Evolutionary conservation across 805 yeast genomes (phyloP).

Genomic region (Candida yuanshanica): DNA sequence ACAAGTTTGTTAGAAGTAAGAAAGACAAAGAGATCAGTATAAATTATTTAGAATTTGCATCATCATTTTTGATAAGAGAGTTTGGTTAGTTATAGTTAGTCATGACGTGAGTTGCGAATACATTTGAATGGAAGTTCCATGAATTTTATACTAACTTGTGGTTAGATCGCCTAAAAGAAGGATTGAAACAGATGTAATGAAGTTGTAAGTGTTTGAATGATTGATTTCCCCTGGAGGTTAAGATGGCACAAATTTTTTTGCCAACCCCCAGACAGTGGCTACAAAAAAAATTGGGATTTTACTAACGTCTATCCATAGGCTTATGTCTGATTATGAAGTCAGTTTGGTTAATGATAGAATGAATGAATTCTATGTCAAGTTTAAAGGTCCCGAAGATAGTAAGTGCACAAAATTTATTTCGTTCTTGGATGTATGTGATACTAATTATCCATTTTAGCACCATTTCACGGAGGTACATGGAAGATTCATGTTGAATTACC

Average conservation of each 20-base stretch:
- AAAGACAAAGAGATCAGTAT: neutral
- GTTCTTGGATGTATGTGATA: neutral
- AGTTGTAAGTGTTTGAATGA: conserved; percentile 53
- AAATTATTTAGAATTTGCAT: no score
- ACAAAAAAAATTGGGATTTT: no score
- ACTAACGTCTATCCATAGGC: conserved; percentile 27
- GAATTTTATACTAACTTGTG: neutral
- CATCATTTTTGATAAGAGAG: no score
- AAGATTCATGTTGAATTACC: conserved; percentile 89
- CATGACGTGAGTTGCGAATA: neutral
- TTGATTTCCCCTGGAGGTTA: neutral
- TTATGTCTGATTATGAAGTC: conserved; percentile 92
- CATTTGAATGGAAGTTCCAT: neutral
- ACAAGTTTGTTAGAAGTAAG: no score
- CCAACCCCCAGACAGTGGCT: neutral
- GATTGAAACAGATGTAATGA: conserved; percentile 95
- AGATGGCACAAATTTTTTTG: neutral
- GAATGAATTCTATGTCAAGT: conserved; percentile 82
- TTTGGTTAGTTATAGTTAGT: no score
- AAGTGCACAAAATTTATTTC: conserved; percentile 14
- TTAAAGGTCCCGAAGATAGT: conserved; percentile 76
- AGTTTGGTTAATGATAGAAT: conserved; percentile 72
- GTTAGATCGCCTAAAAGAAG: conserved; percentile 32
- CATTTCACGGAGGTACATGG: conserved; percentile 89
- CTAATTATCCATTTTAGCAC: conserved; percentile 36